phyloP scores from a whole-genome alignment of 768 basidiomycete genomes.

The Baorangia bicolor region DNA sequence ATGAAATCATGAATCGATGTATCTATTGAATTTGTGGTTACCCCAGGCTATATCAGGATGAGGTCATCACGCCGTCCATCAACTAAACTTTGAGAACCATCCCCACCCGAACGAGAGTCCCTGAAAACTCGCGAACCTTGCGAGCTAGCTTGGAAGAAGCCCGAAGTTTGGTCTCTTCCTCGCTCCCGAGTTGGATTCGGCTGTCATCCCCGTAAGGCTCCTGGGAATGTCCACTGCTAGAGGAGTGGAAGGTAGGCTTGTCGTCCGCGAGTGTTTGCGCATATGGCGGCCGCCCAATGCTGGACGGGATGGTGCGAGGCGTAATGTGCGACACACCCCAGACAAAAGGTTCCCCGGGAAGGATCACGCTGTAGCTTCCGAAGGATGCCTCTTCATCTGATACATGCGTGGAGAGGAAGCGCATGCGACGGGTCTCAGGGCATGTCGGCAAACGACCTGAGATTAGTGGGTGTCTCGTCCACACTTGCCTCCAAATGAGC shows the following conservation, averaged over 20 bases:
- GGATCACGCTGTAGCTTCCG: constrained; percentile 58
- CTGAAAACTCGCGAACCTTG: constrained; percentile 54
- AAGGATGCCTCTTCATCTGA: constrained; percentile 33
- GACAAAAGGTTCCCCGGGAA: constrained; percentile 63
- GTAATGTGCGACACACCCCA: constrained; percentile 63
- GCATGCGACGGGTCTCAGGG: not conserved
- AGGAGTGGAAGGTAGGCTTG: not conserved
- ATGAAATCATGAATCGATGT: constrained; percentile 70
- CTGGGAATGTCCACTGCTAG: not conserved
- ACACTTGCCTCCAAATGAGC: not conserved
- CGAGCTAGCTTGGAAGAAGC: constrained; percentile 56
- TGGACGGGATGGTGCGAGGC: constrained; percentile 53
- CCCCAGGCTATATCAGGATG: constrained; percentile 48
- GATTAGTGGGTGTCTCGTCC: not conserved
- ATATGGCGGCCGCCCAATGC: constrained; percentile 60
- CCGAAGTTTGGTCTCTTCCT: constrained; percentile 52
- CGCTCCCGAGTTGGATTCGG: constrained; percentile 50
- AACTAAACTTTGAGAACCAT: not conserved
- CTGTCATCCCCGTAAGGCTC: constrained; percentile 27
- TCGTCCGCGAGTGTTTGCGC: constrained; percentile 10
- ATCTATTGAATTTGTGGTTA: constrained; percentile 78
- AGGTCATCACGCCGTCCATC: not conserved
- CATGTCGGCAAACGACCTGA: not conserved
- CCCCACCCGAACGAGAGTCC: constrained; percentile 51
- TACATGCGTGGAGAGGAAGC: constrained; percentile 2